Evolutionary conservation across 371 early-diverging fungal genomes (phyloP).

Genomic region (Apophysomyces variabilis): DNA sequence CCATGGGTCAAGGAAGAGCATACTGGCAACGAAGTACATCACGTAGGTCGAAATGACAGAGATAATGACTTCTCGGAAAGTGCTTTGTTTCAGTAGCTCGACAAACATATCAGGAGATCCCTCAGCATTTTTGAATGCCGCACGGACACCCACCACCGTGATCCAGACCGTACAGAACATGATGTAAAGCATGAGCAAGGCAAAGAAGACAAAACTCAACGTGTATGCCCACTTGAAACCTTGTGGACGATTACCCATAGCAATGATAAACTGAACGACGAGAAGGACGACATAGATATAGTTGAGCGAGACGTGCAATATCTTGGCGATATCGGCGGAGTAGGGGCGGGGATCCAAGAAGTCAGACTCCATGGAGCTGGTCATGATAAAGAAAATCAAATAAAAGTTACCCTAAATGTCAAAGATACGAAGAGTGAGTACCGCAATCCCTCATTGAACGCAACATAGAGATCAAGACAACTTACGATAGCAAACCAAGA

Average conservation of each 20-base stretch:
- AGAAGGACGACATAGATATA: conserved; percentile 66
- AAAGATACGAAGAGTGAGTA: not conserved
- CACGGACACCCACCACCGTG: conserved; percentile 46
- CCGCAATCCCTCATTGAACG: not conserved
- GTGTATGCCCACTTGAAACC: conserved; percentile 56
- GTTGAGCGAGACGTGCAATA: conserved; percentile 47
- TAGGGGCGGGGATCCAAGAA: conserved; percentile 40
- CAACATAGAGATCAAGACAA: not conserved
- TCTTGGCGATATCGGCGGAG: conserved; percentile 31
- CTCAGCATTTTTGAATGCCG: conserved; percentile 26
- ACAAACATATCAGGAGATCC: conserved; percentile 22
- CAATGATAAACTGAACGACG: conserved; percentile 67
- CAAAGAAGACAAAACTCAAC: conserved; percentile 55
- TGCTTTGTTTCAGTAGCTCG: conserved; percentile 32
- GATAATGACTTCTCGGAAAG: conserved; percentile 63
- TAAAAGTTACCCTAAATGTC: conserved; percentile 67
- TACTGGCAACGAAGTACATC: conserved; percentile 65
- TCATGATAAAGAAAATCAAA: conserved; percentile 72
- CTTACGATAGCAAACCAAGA: conserved; percentile 74
- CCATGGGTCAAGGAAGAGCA: conserved; percentile 73
- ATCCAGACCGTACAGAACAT: conserved; percentile 61
- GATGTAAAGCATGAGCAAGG: conserved; percentile 62
- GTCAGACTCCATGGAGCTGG: conserved; percentile 39
- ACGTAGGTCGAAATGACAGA: conserved; percentile 69
- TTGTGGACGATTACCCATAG: conserved; percentile 84